phyloP scores from a whole-genome alignment of 768 basidiomycete genomes.

The Daedalea quercina region DNA sequence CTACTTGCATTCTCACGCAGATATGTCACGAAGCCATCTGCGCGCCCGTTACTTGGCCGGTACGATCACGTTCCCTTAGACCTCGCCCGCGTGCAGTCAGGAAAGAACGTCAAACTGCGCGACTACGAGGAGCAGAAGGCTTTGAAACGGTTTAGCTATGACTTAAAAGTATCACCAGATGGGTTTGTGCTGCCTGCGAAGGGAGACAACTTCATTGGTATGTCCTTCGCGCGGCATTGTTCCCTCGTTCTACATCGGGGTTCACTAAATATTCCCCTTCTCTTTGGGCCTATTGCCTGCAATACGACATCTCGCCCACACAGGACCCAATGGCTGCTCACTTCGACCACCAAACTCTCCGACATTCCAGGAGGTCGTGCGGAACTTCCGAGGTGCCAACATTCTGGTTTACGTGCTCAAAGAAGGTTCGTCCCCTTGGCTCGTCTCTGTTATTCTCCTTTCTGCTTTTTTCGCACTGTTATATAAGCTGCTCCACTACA shows the following conservation, averaged over 20 bases:
- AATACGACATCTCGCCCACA: neutral
- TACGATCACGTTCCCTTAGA: conserved; percentile 3
- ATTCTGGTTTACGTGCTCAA: conserved; percentile 3
- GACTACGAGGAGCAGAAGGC: conserved; percentile 4
- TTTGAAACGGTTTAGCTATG: conserved; percentile 1
- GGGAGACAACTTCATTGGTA: conserved; percentile 1
- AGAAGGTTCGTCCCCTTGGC: neutral
- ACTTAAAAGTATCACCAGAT: neutral
- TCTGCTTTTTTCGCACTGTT: neutral
- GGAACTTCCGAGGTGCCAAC: conserved; percentile 1
- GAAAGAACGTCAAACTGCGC: neutral
- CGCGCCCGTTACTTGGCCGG: neutral
- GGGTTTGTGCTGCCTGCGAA: neutral
- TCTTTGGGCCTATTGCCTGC: too few relatives aligned
- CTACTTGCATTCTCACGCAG: neutral
- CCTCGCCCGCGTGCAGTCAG: conserved; percentile 2
- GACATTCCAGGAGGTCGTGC: conserved; percentile 6
- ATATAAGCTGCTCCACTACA: too few relatives aligned
- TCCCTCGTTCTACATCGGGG: too few relatives aligned
- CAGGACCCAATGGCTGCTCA: conserved; percentile 5
- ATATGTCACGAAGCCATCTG: neutral
- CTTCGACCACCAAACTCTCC: neutral
- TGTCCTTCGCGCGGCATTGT: neutral
- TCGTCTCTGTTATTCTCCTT: too few relatives aligned
- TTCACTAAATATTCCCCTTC: too few relatives aligned